Percentiles rank a stretch among this genome's conserved stretches.
Conservation (phyloP, 805 yeast species). For the Monosporozyma aquatica region DNA sequence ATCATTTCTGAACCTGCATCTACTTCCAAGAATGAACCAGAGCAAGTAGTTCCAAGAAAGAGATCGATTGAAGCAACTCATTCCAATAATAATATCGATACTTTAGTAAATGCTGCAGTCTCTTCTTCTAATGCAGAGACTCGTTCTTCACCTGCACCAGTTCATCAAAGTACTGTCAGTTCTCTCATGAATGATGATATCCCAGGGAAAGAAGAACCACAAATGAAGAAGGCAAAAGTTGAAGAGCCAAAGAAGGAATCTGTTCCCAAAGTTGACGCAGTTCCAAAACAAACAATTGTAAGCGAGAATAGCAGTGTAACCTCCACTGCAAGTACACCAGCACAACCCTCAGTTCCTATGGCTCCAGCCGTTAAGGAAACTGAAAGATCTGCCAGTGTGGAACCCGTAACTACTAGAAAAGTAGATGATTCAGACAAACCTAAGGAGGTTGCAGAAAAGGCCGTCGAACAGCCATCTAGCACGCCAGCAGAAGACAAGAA, state of each 20-base stretch:
- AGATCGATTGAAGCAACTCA: constrained; percentile 11
- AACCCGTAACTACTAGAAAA: constrained; percentile 2
- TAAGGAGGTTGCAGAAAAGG: neutral
- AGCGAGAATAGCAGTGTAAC: too few relatives aligned
- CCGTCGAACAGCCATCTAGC: neutral
- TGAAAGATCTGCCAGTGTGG: constrained; percentile 4
- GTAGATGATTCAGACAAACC: neutral
- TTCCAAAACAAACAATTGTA: too few relatives aligned
- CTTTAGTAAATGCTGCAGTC: constrained; percentile 25
- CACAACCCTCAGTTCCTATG: neutral
- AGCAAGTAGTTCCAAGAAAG: constrained; percentile 19
- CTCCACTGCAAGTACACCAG: constrained; percentile 4
- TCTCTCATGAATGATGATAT: neutral
- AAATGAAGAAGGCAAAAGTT: constrained; percentile 10
- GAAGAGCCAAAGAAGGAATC: neutral
- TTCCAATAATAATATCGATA: constrained; percentile 24
- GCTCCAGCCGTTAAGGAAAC: constrained; percentile 5
- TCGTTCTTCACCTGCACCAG: neutral
- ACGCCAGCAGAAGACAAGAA: neutral
- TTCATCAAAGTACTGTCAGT: constrained; percentile 2
- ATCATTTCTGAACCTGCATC: neutral
- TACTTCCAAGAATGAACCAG: too few relatives aligned
- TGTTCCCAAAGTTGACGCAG: too few relatives aligned
- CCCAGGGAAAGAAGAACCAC: constrained; percentile 16
- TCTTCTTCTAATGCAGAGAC: constrained; percentile 2